Base-by-base conservation (phyloP, 2,329 filamentous ascomycete genomes). In the Pseudogymnoascus sp. region DNA sequence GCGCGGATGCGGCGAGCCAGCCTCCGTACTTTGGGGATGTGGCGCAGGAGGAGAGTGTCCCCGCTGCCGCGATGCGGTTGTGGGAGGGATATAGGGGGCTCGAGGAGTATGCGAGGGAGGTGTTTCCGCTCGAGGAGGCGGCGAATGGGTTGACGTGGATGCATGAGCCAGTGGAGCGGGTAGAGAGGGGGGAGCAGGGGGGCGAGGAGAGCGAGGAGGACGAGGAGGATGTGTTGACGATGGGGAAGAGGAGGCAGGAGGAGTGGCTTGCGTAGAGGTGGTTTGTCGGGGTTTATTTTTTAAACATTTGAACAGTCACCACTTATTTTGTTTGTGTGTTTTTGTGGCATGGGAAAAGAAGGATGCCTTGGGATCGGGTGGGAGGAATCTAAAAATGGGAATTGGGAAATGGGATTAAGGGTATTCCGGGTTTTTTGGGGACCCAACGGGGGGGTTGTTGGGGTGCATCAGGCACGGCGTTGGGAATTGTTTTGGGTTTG, bases 131-230 rank as follows among this genome's bases (percentile, higher is more conserved):
- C 11, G 95, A 99, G 75, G 95, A 99, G 77, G 89, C 93, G 69
- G 91, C 92, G 33, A 97, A 97, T 73, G 93, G 93, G 4, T 78
- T 95, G 72, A 91, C 89, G 14, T 99, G 95, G 95, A 97, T 97
- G 93, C 73, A 82, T 47, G 81, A 83, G 40, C 40, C 40, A 4
- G 81, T 81, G 10, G 80, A 65, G 8, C 62, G 65, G 29, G 62
- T 65, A 13, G 67, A 65, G 59, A 65, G 38, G 26, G 61, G 37
- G 8, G 59, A 61, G 40, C 63, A 59, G 16, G 78, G 77, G 37
- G 80, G 77, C 35, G 80, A 80, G 6, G 80, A 82, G 11, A 29
- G 26, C 26, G 81, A 83, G 6, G 74, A 80, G 11, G 82, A 85
- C 62, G 83, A 86, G 29, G 65, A 66, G 47, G 65, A 65, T 14